Percentiles rank a stretch among this genome's conserved stretches.
These are phyloP conservation scores for Neurospora pannonica DNA, from an alignment of 495 filamentous ascomycete species.

Conservation along the genomic window DNA sequence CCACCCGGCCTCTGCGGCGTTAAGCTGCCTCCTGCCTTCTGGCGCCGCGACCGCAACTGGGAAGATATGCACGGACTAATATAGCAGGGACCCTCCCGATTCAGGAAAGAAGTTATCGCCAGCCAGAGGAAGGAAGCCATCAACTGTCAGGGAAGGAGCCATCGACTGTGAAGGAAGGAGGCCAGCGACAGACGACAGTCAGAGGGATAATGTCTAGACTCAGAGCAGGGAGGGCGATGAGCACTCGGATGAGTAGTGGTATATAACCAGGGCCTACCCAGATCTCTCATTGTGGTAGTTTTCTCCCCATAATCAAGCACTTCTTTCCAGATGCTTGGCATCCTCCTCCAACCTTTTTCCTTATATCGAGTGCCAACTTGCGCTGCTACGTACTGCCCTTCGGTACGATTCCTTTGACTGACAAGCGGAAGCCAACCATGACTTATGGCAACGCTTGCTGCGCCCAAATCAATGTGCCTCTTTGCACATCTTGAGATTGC, in stretches of 20 bases:
- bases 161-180: neutral
- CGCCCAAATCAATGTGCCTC: no score
- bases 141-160: neutral
- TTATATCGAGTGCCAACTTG: neutral
- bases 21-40: no score
- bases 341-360: neutral
- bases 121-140: neutral
- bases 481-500: no score
- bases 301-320: neutral
- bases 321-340: neutral
- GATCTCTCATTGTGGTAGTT: no score
- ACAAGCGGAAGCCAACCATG: no score
- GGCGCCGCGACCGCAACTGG: no score
- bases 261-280: no score
- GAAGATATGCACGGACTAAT: no score
- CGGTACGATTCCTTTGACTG: neutral
- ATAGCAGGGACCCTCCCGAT: neutral
- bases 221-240: neutral
- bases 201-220: neutral
- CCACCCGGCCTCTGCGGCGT: neutral
- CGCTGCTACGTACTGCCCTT: neutral
- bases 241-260: no score
- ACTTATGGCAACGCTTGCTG: no score
- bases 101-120: neutral
- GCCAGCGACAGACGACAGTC: neutral